A percentile compares a stretch with the other conserved stretches of the same genome.
Conservation (phyloP, 2,329 filamentous ascomycete genomes). For the Aspergillus sp. region DNA sequence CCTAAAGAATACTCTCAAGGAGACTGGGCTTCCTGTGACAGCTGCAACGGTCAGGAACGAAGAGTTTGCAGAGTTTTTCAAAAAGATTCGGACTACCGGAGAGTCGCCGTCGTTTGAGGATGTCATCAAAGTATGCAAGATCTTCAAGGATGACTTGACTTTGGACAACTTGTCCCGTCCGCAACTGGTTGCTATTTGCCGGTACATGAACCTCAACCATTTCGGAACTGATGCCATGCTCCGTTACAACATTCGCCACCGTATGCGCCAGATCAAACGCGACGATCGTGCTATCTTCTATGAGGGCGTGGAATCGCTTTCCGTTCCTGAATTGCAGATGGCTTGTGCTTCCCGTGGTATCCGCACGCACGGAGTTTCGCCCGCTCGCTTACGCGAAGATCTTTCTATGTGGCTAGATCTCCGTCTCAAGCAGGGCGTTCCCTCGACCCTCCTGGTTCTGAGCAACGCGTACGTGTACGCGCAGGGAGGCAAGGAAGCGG, state of each 20-base stretch:
- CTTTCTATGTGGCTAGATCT: conserved; percentile 91
- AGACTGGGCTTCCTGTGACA: conserved; percentile 86
- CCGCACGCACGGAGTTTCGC: conserved; percentile 84
- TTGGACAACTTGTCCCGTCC: conserved; percentile 93
- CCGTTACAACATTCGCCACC: conserved; percentile 90
- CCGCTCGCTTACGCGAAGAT: conserved; percentile 78
- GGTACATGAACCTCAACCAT: conserved; percentile 95
- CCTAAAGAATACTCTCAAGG: conserved; percentile 75
- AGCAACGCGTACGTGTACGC: conserved; percentile 99
- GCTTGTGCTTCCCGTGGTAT: conserved; percentile 88
- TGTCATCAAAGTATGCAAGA: conserved; percentile 97
- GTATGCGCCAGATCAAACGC: conserved; percentile 98
- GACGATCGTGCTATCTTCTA: conserved; percentile 91
- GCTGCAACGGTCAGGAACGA: conserved; percentile 77
- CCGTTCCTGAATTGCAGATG: conserved; percentile 85
- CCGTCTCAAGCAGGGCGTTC: conserved; percentile 86
- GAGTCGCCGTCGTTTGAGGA: conserved; percentile 81
- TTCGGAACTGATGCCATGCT: conserved; percentile 98
- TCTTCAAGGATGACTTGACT: conserved; percentile 96
- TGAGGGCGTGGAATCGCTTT: conserved; percentile 86
- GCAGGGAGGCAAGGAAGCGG: conserved; percentile 60
- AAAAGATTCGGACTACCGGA: conserved; percentile 84
- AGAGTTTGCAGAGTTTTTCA: conserved; percentile 95
- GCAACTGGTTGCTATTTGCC: conserved; percentile 94
- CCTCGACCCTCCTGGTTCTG: conserved; percentile 86